Evolutionary conservation across 768 basidiomycete species (phyloP), one percentile per base, ranked within the genome.

Genomic region (Phanerodontia chrysosporium): DNA sequence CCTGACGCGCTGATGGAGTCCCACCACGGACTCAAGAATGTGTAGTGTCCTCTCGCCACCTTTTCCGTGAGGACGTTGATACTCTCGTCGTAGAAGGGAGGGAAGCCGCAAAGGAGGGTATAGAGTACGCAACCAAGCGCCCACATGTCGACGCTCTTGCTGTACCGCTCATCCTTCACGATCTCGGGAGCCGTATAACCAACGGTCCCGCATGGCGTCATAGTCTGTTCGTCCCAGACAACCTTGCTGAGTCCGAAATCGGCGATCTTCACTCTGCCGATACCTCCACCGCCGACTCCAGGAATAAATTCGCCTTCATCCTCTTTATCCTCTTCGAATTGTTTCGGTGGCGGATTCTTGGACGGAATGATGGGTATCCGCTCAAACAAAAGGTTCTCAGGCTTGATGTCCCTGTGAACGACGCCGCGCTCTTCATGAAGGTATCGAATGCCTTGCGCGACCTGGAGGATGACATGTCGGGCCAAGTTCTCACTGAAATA

Each of bases 171-270:
- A 69, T 98, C 97, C 75, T 98, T 98, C 66, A 99, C 97, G 61
- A 99, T 99, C 75, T 99, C 97, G 5, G 97, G 97, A 6, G 97
- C 97, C 2, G 97, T 99, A 74, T 99, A 99, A 22, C 97, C 97
- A 30, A 99, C 96, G 2, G 97, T 99, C n/a, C 97, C 97, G 68
- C 97, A 99, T 22, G 97, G 97, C 14, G 97, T 99, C 90, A 92
- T 95, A 6, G 97, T 99, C 70, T 98, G 88, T 69, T 98, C 97
- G 70, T 96, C 90, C 97, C 97, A 99, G 3, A 99, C 93, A 55
- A 98, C 89, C 75, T 99, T 99, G 62, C 88, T 91, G 49, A 99
- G 79, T 32, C 97, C 97, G 68, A 99, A 99, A 72, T 99, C 97
- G 59, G 97, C 97, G 60, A 99, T 97, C 79, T 98, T 99, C 72